Conservation (phyloP, 345 rosid genomes). For the Lenwebbia sp. region DNA sequence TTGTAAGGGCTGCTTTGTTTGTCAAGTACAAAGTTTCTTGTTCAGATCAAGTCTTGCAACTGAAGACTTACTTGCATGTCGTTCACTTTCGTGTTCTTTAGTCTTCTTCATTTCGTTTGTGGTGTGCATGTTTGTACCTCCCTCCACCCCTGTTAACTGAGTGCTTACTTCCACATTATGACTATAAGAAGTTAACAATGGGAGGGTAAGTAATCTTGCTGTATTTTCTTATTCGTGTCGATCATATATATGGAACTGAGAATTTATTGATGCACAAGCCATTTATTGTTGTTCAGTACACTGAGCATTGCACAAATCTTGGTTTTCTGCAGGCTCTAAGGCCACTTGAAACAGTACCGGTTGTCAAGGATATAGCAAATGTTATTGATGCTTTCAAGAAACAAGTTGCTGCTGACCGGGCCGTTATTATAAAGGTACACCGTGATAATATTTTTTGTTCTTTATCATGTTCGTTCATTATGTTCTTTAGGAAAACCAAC, state of each 20-base stretch:
- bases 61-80: neutral
- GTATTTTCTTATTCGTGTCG: neutral
- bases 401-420: constrained; percentile 55
- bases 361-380: constrained; percentile 30
- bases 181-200: neutral
- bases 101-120: neutral
- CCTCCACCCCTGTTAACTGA: neutral
- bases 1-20: neutral
- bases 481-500: neutral
- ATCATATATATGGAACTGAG: neutral
- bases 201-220: neutral
- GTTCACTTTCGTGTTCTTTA: neutral
- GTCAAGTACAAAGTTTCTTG: neutral
- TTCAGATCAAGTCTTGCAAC: neutral
- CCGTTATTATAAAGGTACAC: constrained; percentile 52
- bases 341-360: constrained; percentile 12
- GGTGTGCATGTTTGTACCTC: neutral
- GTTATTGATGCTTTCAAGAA: constrained; percentile 59
- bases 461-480: neutral
- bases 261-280: neutral
- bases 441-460: neutral
- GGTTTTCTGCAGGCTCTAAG: constrained; percentile 12
- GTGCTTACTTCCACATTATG: neutral
- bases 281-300: neutral
- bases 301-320: neutral